Evolutionary conservation across 257 asterid genomes (phyloP).

Genomic region (Solanum pinnatisectum): DNA sequence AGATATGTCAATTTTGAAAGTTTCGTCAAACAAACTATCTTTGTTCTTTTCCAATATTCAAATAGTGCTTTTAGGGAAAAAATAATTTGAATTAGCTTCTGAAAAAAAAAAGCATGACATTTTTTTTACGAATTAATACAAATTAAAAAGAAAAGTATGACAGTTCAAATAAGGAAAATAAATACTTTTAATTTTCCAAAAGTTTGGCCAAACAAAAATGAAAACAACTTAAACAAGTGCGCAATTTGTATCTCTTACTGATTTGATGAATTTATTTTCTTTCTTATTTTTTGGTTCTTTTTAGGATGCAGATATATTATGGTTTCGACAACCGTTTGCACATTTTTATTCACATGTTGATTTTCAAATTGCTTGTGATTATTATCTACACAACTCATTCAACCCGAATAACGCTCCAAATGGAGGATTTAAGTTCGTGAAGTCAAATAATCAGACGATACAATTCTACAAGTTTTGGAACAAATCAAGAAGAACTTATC

Average conservation of each 20-base stretch:
- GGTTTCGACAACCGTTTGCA: slow-evolving; percentile 45
- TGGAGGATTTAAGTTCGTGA: slow-evolving; percentile 36
- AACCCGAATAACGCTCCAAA: slow-evolving; percentile 28
- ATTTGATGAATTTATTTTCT: neutral
- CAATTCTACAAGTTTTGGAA: slow-evolving; percentile 50
- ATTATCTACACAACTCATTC: slow-evolving; percentile 3
- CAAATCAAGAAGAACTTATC: slow-evolving; percentile 14
- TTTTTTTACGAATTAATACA: too few species aligned
- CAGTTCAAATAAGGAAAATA: neutral
- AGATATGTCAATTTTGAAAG: neutral
- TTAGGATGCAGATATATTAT: slow-evolving; percentile 55
- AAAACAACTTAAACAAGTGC: neutral
- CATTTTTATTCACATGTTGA: slow-evolving; percentile 25
- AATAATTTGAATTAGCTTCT: neutral
- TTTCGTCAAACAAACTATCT: neutral
- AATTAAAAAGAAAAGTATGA: neutral
- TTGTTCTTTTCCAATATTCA: neutral
- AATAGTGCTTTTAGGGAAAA: neutral
- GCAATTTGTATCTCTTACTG: neutral
- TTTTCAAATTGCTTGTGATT: slow-evolving; percentile 43
- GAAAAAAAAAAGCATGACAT: too few species aligned
- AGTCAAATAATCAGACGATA: slow-evolving; percentile 26
- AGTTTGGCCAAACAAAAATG: neutral
- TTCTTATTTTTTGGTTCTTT: neutral
- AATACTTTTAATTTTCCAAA: neutral